Evolutionary conservation across 2,329 filamentous ascomycete genomes (phyloP).

Genomic region (Huntiella savannae): DNA sequence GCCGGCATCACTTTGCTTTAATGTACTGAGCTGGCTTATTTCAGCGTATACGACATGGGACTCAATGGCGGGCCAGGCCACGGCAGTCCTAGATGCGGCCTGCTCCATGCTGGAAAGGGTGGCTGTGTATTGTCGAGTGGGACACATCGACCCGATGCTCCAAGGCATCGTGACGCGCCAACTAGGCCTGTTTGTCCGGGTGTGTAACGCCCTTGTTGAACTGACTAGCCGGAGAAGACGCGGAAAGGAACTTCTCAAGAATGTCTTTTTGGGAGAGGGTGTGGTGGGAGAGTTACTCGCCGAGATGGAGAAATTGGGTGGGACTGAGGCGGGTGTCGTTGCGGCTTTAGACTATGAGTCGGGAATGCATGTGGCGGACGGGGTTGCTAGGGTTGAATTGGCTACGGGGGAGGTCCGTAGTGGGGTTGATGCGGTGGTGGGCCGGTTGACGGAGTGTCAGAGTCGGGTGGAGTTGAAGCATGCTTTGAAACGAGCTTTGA

Average conservation of each 20-base stretch:
- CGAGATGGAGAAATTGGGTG: background rate
- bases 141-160: background rate
- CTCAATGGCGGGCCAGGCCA: background rate
- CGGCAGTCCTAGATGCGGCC: background rate
- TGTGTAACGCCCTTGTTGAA: background rate
- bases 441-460: background rate
- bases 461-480: background rate
- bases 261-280: background rate
- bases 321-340: background rate
- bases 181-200: slow-evolving; percentile 1
- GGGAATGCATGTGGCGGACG: background rate
- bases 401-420: background rate
- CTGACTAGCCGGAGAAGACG: background rate
- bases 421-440: background rate
- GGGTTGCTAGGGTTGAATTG: background rate
- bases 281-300: background rate
- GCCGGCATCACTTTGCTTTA: slow-evolving; percentile 2
- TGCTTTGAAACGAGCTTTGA: background rate
- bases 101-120: background rate
- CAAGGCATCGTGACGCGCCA: slow-evolving; percentile 1
- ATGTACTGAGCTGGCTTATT: background rate
- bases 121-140: background rate
- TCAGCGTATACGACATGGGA: background rate
- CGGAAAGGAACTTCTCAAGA: background rate
- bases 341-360: background rate